A percentile compares a stretch with the other conserved stretches of the same genome.
phyloP scores from a whole-genome alignment of 129 eudicot species.

The Flaveria ramosissima region DNA sequence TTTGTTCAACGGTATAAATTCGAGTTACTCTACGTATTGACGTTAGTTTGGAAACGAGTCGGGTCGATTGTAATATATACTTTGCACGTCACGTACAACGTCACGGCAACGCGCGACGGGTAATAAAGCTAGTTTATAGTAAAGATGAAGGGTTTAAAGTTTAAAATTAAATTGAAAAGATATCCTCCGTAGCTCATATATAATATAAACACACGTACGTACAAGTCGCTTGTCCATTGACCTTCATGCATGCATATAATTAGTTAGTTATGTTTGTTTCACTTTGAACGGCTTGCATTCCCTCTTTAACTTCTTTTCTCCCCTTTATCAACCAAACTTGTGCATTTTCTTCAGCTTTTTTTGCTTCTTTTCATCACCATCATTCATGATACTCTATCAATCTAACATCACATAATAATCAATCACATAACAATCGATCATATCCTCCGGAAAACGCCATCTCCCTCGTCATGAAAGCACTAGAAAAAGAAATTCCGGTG shows the following conservation, averaged over 20 bases:
- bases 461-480: slow-evolving; percentile 21
- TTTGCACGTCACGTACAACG: no score
- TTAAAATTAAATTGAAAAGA: not conserved
- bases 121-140: no score
- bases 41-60: no score
- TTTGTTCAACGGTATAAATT: no score
- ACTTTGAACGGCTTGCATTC: slow-evolving; percentile 27
- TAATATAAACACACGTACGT: slow-evolving; percentile 13
- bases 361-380: slow-evolving; percentile 10
- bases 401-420: slow-evolving; percentile 24
- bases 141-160: not conserved
- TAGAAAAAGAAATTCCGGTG: slow-evolving; percentile 19
- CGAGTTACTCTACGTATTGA: no score
- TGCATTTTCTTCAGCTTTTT: slow-evolving; percentile 23
- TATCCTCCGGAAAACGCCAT: not conserved
- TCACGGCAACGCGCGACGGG: no score
- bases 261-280: slow-evolving; percentile 32
- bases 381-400: not conserved
- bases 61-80: no score
- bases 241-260: not conserved
- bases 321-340: slow-evolving; percentile 32
- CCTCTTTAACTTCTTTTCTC: slow-evolving; percentile 9
- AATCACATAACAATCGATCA: not conserved
- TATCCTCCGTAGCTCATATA: slow-evolving; percentile 28
- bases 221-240: slow-evolving; percentile 35